Evolutionary conservation across 148 eudicot genomes (phyloP), one percentile per base, ranked within the genome.

Genomic region (Rhododendron williamsianum): DNA sequence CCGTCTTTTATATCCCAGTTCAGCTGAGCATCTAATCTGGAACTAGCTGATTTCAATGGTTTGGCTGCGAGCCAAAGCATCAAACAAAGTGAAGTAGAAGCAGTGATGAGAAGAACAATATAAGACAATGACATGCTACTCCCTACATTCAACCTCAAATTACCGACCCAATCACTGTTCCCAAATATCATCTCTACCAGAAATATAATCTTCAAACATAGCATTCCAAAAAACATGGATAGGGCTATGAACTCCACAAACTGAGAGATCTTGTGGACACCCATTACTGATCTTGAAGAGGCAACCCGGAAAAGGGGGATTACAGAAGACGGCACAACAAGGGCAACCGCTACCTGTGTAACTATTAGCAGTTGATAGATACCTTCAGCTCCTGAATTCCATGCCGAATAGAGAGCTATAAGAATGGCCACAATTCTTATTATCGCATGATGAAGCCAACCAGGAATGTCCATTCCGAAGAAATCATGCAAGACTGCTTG

Each of bases 311-410:
- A 95, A 74, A 97, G 96, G 80, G 98, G 98, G 85, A 97, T 91
- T 77, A 94, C 93, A 79, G 98, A 94, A 84, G 98, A 90, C 41
- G 99, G 99, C 82, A 97, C 91, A 43, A 94, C 77, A 86, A 97
- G 93, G 85, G 98, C 98, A 85, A 95, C 93, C 85, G 92, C 83
- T 71, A 97, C 98, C 89, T 97, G 99, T 81, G 94, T 87, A 83
- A 89, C 91, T 88, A 94, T 85, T 72, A 97, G 88, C 85, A 97
- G 83, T 91, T 97, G 98, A 89, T 92, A 94, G 86, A 92, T 82
- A 63, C 98, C 99, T 89, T 97, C 98, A 83, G 95, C 91, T 78
- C 99, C 99, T 43, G 95, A 91, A 86, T 87, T 86, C 98, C 96
- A 93, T 63, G 92, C 85, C 82, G 93, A 94, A 90, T 83, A 93